These are phyloP conservation scores for Pleurotus sapidus DNA, from an alignment of 768 basidiomycete genomes.

Conservation along the genomic window DNA sequence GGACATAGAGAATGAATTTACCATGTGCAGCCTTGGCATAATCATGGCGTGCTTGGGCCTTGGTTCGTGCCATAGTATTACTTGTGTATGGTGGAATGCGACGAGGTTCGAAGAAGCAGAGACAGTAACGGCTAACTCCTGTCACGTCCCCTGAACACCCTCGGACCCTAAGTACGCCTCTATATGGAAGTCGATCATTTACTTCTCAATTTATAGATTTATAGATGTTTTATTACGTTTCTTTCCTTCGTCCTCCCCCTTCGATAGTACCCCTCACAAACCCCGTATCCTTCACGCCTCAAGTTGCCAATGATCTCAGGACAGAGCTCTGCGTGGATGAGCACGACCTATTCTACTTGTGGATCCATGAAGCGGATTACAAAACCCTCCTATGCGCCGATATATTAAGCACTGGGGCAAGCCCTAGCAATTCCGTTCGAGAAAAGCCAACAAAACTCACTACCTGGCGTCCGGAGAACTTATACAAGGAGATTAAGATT, in stretches of 20 bases:
- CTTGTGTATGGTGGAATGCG: too few species aligned
- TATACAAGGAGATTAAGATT: conserved; percentile 75
- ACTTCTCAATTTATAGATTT: too few species aligned
- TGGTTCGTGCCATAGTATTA: too few species aligned
- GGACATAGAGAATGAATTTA: too few species aligned
- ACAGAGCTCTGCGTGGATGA: conserved; percentile 63
- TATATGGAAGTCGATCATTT: too few species aligned
- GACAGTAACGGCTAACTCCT: too few species aligned
- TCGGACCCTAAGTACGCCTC: too few species aligned
- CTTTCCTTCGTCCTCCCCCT: conserved; percentile 87
- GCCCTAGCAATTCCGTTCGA: conserved; percentile 7
- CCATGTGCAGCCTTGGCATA: too few species aligned
- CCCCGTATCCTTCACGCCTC: conserved; percentile 67
- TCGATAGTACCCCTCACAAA: conserved; percentile 38
- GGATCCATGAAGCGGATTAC: conserved; percentile 33
- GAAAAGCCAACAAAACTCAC: conserved; percentile 64
- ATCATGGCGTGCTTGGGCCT: too few species aligned
- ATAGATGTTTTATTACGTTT: conserved; percentile 83
- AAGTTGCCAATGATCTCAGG: conserved; percentile 87
- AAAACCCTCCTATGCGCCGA: conserved; percentile 9
- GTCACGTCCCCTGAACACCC: too few species aligned
- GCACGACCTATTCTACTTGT: conserved; percentile 70
- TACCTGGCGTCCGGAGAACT: conserved; percentile 61
- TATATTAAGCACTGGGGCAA: too few species aligned
- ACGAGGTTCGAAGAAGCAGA: too few species aligned